A percentile compares a stretch with the other conserved stretches of the same genome.
phyloP scores from a whole-genome alignment of 179 eudicot species.

The Gypsophila paniculata region DNA sequence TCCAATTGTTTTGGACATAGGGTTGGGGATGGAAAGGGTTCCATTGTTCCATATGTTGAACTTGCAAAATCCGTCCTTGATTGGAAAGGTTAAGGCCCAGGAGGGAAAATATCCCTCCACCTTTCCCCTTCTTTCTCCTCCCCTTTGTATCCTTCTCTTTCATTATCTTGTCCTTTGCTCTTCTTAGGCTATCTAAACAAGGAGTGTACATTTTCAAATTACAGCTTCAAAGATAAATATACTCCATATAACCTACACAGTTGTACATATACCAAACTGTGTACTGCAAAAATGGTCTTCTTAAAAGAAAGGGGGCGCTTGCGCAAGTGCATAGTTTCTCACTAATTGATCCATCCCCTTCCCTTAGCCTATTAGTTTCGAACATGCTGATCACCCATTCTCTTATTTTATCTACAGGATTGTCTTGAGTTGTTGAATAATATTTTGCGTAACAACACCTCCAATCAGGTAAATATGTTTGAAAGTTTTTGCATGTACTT shows the following conservation, averaged over 20 bases:
- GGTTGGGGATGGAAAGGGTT: not conserved
- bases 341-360: not conserved
- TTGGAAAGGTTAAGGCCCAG: not conserved
- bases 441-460: constrained; percentile 66
- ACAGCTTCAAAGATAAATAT: no score
- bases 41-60: not conserved
- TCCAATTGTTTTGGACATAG: not conserved
- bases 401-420: constrained; percentile 50
- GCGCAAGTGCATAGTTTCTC: not conserved
- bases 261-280: no score
- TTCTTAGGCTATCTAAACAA: no score
- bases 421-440: constrained; percentile 90
- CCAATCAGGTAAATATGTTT: constrained; percentile 64
- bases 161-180: no score
- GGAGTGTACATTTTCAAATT: no score
- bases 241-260: no score
- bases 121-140: not conserved
- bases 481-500: not conserved
- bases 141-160: not conserved
- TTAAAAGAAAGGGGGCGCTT: not conserved
- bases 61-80: constrained; percentile 8
- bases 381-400: constrained; percentile 2
- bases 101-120: not conserved
- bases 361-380: constrained; percentile 1
- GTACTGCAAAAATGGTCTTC: no score